These are phyloP conservation scores for Leccinellum albellum DNA, from an alignment of 768 basidiomycete species.

Conservation along the genomic window DNA sequence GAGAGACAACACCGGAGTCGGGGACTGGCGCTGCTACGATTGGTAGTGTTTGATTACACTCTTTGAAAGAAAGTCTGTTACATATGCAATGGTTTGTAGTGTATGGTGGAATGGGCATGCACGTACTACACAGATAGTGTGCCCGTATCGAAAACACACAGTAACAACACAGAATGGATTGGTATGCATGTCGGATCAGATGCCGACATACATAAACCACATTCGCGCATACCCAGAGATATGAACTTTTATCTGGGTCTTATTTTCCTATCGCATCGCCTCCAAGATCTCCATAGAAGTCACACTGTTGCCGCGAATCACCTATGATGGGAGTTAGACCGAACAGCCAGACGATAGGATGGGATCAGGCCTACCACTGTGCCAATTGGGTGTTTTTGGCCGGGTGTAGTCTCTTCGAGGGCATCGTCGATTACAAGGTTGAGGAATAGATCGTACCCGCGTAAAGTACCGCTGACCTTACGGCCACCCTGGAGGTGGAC, in stretches of 20 bases:
- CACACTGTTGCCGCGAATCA: slow-evolving; percentile 95
- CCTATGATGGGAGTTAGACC: slow-evolving; percentile 43
- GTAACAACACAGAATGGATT: too few relatives aligned
- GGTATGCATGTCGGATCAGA: too few relatives aligned
- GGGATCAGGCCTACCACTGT: slow-evolving; percentile 70
- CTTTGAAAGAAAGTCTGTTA: background rate
- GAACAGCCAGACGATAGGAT: background rate
- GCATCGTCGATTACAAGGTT: slow-evolving; percentile 98
- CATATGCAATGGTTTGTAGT: background rate
- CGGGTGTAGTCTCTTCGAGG: slow-evolving; percentile 84
- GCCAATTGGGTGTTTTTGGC: slow-evolving; percentile 86
- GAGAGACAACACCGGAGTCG: too few relatives aligned
- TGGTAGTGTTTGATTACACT: background rate
- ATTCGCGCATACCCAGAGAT: too few relatives aligned
- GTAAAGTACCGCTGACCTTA: slow-evolving; percentile 90
- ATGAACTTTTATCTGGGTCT: too few relatives aligned
- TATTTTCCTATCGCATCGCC: slow-evolving; percentile 42
- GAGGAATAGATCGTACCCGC: slow-evolving; percentile 98
- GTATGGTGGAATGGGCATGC: too few relatives aligned
- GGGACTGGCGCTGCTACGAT: too few relatives aligned
- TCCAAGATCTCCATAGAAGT: slow-evolving; percentile 92
- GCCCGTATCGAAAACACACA: too few relatives aligned
- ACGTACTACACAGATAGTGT: too few relatives aligned
- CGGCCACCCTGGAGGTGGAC: slow-evolving; percentile 92
- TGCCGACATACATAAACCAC: too few relatives aligned